Conservation (phyloP, 495 filamentous ascomycete genomes). For the Aspergillus baeticus region DNA sequence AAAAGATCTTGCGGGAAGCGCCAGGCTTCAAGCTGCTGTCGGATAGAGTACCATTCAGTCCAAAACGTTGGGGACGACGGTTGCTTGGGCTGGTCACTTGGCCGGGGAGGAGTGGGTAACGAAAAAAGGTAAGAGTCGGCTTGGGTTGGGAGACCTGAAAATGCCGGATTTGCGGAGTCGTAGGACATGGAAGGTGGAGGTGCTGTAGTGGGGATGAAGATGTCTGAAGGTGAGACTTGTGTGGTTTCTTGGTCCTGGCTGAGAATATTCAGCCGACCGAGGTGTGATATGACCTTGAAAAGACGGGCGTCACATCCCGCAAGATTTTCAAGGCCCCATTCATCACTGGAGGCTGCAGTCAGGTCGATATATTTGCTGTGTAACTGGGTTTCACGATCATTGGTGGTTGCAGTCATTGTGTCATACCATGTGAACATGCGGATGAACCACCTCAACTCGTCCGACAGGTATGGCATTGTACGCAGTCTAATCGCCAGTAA, state of each 20-base stretch:
- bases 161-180: slow-evolving; percentile 23
- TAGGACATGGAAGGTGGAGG: slow-evolving; percentile 42
- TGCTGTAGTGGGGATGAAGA: slow-evolving; percentile 30
- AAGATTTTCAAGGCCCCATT: slow-evolving; percentile 81
- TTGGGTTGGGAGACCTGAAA: slow-evolving; percentile 7
- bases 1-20: slow-evolving; percentile 57
- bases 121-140: slow-evolving; percentile 26
- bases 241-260: slow-evolving; percentile 64
- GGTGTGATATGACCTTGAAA: slow-evolving; percentile 73
- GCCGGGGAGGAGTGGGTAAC: slow-evolving; percentile 28
- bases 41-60: slow-evolving; percentile 81
- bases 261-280: slow-evolving; percentile 85
- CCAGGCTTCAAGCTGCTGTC: slow-evolving; percentile 76
- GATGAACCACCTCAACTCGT: slow-evolving; percentile 86
- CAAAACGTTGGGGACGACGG: slow-evolving; percentile 62
- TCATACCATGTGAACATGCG: slow-evolving; percentile 96
- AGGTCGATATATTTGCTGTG: slow-evolving; percentile 67
- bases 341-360: slow-evolving; percentile 62
- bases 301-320: slow-evolving; percentile 82
- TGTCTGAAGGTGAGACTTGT: slow-evolving; percentile 27
- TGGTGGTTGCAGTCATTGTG: slow-evolving; percentile 88
- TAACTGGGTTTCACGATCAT: slow-evolving; percentile 88
- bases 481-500: slow-evolving; percentile 75
- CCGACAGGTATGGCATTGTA: slow-evolving; percentile 55
- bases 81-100: slow-evolving; percentile 21